Base-by-base conservation (phyloP, 1,284 basidiomycete genomes). In the Afroboletus lepidellus region DNA sequence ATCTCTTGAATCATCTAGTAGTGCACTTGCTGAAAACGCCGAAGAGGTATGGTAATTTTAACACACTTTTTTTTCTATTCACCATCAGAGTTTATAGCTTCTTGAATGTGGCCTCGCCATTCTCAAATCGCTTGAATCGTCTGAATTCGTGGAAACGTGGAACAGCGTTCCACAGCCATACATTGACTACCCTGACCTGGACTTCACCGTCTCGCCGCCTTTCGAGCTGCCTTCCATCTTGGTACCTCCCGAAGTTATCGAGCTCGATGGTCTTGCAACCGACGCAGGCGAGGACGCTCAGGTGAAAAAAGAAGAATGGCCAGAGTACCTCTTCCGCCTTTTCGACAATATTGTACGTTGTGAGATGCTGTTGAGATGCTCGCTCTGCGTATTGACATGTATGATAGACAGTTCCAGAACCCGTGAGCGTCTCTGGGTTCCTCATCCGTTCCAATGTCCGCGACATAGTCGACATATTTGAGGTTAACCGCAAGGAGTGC, bases 401-500 rank as follows among this genome's bases (percentile, higher is more conserved):
- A 3, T 34, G 43, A 37, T 60, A 94, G 90, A 72, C 91, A 16
- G 87, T 92, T 1, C 92, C 92, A 0, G 79, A 87, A 48, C 80
- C 87, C 4, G 78, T 77, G 42, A 87, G 85, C 1, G 81, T 90
- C 0, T 74, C 81, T 8, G 92, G 93, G 2, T 95, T 95, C 67
- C 79, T 88, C 25, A 78, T 97, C 16, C 88, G 89, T 23, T 81
- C 86, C 9, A 77, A 87, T 24, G 69, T 98, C 9, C 73, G 84
- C n/a, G 95, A 98, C 66, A 82, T 90, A 42, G 74, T 98, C 49
- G 85, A 94, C 60, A 88, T 98, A 27, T 99, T 92, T 67, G 96
- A 99, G 70, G 84, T 97, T 43, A 99, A 99, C 70, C 84, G 96
- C 49, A 98, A 97, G 70, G 96, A 99, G 64, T 92, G 89, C 60